A percentile compares a stretch with the other conserved stretches of the same genome.
phyloP scores from a whole-genome alignment of 1,284 basidiomycete species.

The Microstroma glucosiphilum region DNA sequence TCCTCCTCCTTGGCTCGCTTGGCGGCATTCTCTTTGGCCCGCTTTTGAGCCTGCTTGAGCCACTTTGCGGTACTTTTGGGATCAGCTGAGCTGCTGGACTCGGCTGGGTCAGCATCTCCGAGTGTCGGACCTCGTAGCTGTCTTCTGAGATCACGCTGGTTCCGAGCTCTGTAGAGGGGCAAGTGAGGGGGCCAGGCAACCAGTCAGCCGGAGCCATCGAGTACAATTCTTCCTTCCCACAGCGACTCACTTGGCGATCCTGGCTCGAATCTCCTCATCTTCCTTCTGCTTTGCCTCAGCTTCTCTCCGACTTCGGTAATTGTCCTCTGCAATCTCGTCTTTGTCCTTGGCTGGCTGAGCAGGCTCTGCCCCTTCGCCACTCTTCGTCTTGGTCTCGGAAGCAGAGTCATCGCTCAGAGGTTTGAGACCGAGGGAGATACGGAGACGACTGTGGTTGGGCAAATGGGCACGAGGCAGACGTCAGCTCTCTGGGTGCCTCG shows the following conservation, averaged over 20 bases:
- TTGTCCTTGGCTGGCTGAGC: conserved; percentile 40
- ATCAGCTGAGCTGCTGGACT: conserved; percentile 29
- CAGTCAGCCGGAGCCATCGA: not conserved
- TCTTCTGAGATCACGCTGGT: conserved; percentile 79
- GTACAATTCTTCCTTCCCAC: not conserved
- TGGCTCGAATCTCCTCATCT: conserved; percentile 57
- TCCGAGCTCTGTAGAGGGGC: conserved; percentile 56
- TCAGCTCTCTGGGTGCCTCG: not conserved
- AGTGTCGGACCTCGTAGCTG: conserved; percentile 84
- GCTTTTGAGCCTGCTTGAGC: conserved; percentile 81
- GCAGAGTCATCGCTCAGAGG: conserved; percentile 72
- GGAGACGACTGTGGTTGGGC: conserved; percentile 62
- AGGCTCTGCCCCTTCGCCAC: conserved; percentile 38
- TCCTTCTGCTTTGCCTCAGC: conserved; percentile 56
- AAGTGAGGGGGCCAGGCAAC: not conserved
- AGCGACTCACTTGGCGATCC: conserved; percentile 26
- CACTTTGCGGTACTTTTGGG: conserved; percentile 66
- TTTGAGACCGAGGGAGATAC: conserved; percentile 86
- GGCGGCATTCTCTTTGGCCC: conserved; percentile 74
- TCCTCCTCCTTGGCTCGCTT: conserved; percentile 71
- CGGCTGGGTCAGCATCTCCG: conserved; percentile 62
- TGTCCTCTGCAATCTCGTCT: conserved; percentile 49
- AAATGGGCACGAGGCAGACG: not conserved
- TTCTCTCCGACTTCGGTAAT: conserved; percentile 49
- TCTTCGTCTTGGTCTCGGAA: conserved; percentile 27